phyloP scores from a whole-genome alignment of 139 green algal genomes.

The Nannochloris sp. region DNA sequence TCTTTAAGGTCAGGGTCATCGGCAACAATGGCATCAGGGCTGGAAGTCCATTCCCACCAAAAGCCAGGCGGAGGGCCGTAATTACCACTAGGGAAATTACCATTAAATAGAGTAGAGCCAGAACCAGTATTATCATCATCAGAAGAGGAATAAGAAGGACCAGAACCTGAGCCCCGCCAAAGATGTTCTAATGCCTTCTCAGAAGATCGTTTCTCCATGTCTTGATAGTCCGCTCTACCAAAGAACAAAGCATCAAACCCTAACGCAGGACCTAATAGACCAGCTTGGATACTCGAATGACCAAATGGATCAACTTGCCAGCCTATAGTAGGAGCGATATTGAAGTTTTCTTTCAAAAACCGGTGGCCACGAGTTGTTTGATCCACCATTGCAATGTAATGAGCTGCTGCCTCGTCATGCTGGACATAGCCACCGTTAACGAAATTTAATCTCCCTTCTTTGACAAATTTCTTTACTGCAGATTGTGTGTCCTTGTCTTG shows the following conservation, averaged over 20 bases:
- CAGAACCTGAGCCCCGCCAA: constrained; percentile 47
- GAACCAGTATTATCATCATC: no score
- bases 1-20: constrained; percentile 62
- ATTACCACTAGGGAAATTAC: constrained; percentile 51
- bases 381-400: constrained; percentile 85
- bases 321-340: constrained; percentile 42
- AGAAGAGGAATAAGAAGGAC: constrained; percentile 30
- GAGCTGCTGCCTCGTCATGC: constrained; percentile 79
- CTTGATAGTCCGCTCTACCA: constrained; percentile 76
- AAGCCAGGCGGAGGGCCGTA: constrained; percentile 75
- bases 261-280: constrained; percentile 52
- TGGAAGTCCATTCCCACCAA: constrained; percentile 51
- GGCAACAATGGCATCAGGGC: constrained; percentile 42
- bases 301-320: constrained; percentile 94
- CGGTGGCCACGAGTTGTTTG: constrained; percentile 77
- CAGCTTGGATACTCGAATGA: constrained; percentile 74
- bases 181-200: constrained; percentile 7
- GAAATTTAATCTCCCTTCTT: constrained; percentile 57
- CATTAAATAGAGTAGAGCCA: constrained; percentile 40
- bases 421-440: constrained; percentile 79
- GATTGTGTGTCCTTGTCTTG: constrained; percentile 38
- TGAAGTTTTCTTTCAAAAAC: constrained; percentile 60
- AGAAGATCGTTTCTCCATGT: constrained; percentile 6
- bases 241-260: constrained; percentile 84
- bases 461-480: constrained; percentile 45